Evolutionary conservation across 139 green algal genomes (phyloP), one percentile per base, ranked within the genome.

Genomic region (Haematococcus lacustris): DNA sequence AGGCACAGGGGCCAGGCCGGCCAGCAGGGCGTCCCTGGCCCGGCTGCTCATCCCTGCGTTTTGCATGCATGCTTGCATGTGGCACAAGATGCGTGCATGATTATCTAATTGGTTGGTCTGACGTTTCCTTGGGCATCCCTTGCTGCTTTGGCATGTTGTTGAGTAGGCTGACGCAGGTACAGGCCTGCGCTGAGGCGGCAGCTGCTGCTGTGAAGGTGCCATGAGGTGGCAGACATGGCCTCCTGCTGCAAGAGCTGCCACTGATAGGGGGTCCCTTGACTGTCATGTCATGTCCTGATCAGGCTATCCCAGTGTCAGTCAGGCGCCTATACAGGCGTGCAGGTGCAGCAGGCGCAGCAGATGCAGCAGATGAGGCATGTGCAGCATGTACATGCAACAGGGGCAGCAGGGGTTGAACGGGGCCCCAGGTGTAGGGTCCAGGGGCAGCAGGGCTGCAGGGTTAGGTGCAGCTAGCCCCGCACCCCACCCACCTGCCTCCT

Each of bases 401-500:
- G 47, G 13, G 21, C 47, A 57, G 13, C 13, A 57, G 13, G 21
- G 13, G 47, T 21, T 28, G 13, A 13, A 57, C 21, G 13, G 21
- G 21, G 13, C 13, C 47, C 21, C 47, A 57, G 47, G n/a, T 21
- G 13, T 57, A 21, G 47, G 13, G 13, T 28, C 47, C 21, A 13
- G 21, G 21, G 13, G 47, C 21, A 28, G 47, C 13, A 57, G 13
- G 47, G 47, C 47, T 57, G 13, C 47, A 57, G 21, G 13, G 47
- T 57, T 21, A 21, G 47, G 13, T 13, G 13, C 47, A 28, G 21
- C 13, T 57, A 57, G 47, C 21, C 47, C 47, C 47, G 21, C 47
- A 57, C 47, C 30, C 26, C 30, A 23, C 38, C 25, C 53, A 50
- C 71, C 64, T 70, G 68, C 61, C 41, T 71, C 35, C n/a, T 50